Evolutionary conservation across 768 basidiomycete species (phyloP).

Genomic region (Boletus subparvulus): DNA sequence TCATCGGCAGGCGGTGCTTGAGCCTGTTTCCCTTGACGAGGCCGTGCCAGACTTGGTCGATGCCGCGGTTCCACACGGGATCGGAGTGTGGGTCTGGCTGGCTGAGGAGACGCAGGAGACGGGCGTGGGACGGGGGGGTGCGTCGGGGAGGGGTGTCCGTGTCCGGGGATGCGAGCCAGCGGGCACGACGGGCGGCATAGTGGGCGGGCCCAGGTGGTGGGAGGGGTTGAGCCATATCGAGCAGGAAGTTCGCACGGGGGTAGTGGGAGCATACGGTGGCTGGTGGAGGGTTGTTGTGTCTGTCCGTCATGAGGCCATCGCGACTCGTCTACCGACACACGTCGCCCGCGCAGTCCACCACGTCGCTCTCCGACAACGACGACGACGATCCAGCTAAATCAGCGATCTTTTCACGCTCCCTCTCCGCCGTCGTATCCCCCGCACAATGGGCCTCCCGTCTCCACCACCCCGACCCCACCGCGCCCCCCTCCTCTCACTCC

Average conservation of each 20-base stretch:
- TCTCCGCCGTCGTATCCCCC: slow-evolving; percentile 50
- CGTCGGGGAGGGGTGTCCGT: slow-evolving; percentile 25
- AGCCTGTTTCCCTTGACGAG: slow-evolving; percentile 58
- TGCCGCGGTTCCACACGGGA: slow-evolving; percentile 52
- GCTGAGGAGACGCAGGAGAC: slow-evolving; percentile 52
- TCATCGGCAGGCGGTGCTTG: slow-evolving; percentile 61
- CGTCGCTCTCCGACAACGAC: slow-evolving; percentile 77
- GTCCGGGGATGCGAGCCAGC: slow-evolving; percentile 51
- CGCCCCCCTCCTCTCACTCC: slow-evolving; percentile 39
- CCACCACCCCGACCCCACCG: slow-evolving; percentile 35
- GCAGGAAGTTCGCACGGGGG: slow-evolving; percentile 19
- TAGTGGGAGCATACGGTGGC: background rate
- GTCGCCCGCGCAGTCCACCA: slow-evolving; percentile 66
- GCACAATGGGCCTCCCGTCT: slow-evolving; percentile 56
- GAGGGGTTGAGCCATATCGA: slow-evolving; percentile 34
- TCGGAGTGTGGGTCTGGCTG: slow-evolving; percentile 49
- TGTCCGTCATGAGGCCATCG: slow-evolving; percentile 27
- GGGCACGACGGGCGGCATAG: slow-evolving; percentile 59
- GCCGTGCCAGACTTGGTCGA: slow-evolving; percentile 64
- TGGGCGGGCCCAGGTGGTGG: slow-evolving; percentile 64
- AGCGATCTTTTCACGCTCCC: slow-evolving; percentile 36
- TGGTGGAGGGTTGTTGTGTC: background rate
- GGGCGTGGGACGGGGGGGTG: slow-evolving; percentile 41
- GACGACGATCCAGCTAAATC: slow-evolving; percentile 61
- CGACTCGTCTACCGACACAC: slow-evolving; percentile 37